These are phyloP conservation scores for Pisolithus thermaeus DNA, from an alignment of 1,284 basidiomycete species.

Conservation along the genomic window DNA sequence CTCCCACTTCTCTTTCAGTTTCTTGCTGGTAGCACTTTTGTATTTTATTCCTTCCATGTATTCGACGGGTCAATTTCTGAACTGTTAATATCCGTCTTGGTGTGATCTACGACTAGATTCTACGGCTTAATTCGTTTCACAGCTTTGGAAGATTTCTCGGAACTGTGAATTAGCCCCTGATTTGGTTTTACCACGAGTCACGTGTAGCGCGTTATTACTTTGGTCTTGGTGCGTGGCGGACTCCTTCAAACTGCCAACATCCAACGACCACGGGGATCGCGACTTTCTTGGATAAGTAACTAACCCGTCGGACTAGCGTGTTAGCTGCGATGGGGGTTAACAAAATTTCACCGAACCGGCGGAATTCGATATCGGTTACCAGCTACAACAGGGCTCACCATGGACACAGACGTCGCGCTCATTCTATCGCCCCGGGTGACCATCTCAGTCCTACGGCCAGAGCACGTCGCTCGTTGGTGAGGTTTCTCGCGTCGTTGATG, in stretches of 20 bases:
- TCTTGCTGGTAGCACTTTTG: conserved; percentile 48
- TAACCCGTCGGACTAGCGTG: background rate
- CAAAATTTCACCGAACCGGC: conserved; percentile 36
- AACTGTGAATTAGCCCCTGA: too few relatives aligned
- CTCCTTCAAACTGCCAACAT: background rate
- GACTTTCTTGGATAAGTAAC: background rate
- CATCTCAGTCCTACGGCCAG: conserved; percentile 55
- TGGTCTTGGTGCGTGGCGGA: too few relatives aligned
- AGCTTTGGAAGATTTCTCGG: too few relatives aligned
- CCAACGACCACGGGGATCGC: background rate
- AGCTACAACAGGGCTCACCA: conserved; percentile 40
- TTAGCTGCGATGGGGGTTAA: background rate
- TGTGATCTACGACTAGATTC: too few relatives aligned
- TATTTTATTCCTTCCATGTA: too few relatives aligned
- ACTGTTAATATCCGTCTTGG: too few relatives aligned
- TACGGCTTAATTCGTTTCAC: too few relatives aligned
- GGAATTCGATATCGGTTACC: conserved; percentile 60
- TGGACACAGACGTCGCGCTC: conserved; percentile 52
- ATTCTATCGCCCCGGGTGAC: conserved; percentile 65
- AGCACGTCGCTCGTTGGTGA: conserved; percentile 56
- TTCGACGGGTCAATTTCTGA: too few relatives aligned
- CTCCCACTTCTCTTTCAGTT: conserved; percentile 27
- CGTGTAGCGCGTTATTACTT: background rate
- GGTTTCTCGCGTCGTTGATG: conserved; percentile 20
- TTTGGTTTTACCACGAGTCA: background rate